phyloP scores from a whole-genome alignment of 768 basidiomycete species.

The Candolleomyces aberdarensis region DNA sequence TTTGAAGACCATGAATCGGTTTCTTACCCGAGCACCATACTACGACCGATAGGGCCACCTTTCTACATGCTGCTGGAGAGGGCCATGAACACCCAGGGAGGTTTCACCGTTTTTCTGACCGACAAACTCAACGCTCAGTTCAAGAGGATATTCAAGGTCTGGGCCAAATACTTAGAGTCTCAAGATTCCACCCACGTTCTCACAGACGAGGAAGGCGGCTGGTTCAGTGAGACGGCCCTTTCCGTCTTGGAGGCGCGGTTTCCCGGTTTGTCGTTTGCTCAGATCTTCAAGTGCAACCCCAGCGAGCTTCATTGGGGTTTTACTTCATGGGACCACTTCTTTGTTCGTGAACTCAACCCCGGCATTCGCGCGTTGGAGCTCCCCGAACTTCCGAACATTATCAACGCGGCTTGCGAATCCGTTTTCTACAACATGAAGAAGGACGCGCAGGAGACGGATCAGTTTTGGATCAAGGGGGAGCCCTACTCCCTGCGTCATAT shows the following conservation, averaged over 20 bases:
- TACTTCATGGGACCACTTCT: constrained; percentile 54
- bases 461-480: constrained; percentile 62
- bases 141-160: constrained; percentile 37
- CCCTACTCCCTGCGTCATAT: constrained; percentile 59
- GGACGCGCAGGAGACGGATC: constrained; percentile 38
- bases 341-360: constrained; percentile 39
- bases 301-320: constrained; percentile 39
- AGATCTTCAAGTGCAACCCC: constrained; percentile 40
- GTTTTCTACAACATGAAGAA: constrained; percentile 37
- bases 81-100: constrained; percentile 14
- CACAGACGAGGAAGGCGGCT: constrained; percentile 28
- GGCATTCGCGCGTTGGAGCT: constrained; percentile 37
- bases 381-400: constrained; percentile 24
- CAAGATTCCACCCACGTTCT: constrained; percentile 38
- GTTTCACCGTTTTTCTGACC: constrained; percentile 15
- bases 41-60: constrained; percentile 4
- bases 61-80: constrained; percentile 10
- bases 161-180: constrained; percentile 44
- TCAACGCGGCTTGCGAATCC: constrained; percentile 55
- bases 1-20: not conserved
- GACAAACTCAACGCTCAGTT: constrained; percentile 14
- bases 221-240: constrained; percentile 39
- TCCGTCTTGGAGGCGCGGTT: constrained; percentile 9
- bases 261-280: constrained; percentile 22
- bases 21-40: not conserved